Evolutionary conservation across 208 protist genomes (phyloP).

Genomic region (Acanthamoeba culbertsoni): DNA sequence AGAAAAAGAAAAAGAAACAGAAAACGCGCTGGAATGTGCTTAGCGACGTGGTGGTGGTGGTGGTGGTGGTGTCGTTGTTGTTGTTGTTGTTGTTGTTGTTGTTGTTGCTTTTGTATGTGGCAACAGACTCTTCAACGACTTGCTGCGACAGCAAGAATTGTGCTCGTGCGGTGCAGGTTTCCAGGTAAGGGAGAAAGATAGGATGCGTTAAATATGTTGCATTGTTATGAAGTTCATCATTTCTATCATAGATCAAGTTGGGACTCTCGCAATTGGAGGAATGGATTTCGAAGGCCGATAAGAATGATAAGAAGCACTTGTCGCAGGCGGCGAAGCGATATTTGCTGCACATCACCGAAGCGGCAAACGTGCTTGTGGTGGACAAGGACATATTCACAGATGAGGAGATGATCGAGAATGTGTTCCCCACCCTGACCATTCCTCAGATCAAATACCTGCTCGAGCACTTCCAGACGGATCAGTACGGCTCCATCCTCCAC

Average conservation of each 20-base stretch:
- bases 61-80: no score
- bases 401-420: background rate
- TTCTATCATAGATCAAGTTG: slow-evolving; percentile 16
- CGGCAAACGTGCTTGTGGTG: slow-evolving; percentile 51
- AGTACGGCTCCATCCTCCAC: background rate
- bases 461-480: background rate
- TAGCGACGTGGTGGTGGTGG: no score
- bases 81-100: no score
- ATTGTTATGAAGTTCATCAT: background rate
- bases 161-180: slow-evolving; percentile 17
- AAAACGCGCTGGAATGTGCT: no score
- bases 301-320: background rate
- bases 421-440: slow-evolving; percentile 23
- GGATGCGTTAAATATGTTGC: background rate
- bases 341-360: slow-evolving; percentile 6
- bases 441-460: slow-evolving; percentile 13
- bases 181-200: background rate
- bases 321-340: slow-evolving; percentile 18
- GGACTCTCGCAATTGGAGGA: slow-evolving; percentile 39
- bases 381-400: slow-evolving; percentile 44
- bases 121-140: slow-evolving; percentile 24
- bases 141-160: background rate
- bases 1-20: no score
- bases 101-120: no score
- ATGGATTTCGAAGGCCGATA: background rate